Percentiles rank a stretch among this genome's conserved stretches.
phyloP scores from a whole-genome alignment of 2,329 filamentous ascomycete species.

The Penicillium hesseltinei region DNA sequence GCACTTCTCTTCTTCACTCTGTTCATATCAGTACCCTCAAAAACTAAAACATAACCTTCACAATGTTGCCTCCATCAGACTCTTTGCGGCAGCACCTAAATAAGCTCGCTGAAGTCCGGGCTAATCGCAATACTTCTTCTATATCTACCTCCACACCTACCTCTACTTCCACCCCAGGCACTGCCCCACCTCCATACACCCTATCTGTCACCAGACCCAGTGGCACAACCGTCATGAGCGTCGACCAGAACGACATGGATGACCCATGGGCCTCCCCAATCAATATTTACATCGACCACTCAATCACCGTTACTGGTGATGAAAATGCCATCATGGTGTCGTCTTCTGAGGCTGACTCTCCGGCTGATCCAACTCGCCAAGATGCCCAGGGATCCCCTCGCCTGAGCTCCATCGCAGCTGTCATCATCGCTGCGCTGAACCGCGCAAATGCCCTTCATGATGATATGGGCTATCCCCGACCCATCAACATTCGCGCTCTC shows the following conservation, averaged over 20 bases:
- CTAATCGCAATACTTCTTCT: constrained; percentile 15
- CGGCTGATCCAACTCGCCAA: neutral
- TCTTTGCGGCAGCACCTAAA: constrained; percentile 28
- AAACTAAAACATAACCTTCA: neutral
- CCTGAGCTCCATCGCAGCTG: neutral
- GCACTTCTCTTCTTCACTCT: neutral
- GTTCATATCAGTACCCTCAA: neutral
- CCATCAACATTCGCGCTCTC: constrained; percentile 18
- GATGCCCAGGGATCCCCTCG: neutral
- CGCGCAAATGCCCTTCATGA: constrained; percentile 2
- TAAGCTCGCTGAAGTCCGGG: constrained; percentile 27
- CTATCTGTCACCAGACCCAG: constrained; percentile 1
- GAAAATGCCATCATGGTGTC: constrained; percentile 33
- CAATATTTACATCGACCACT: constrained; percentile 37
- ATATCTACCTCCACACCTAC: neutral
- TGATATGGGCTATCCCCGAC: neutral
- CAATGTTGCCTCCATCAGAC: constrained; percentile 33
- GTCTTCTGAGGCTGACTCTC: neutral
- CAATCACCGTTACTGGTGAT: constrained; percentile 35
- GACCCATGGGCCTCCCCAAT: constrained; percentile 19
- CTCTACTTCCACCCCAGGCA: constrained; percentile 1
- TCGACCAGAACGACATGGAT: constrained; percentile 21
- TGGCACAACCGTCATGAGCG: constrained; percentile 8
- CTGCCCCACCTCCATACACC: constrained; percentile 28
- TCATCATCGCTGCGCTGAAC: constrained; percentile 2